Evolutionary conservation across 768 basidiomycete genomes (phyloP).

Genomic region (Kwoniella dejecticola): DNA sequence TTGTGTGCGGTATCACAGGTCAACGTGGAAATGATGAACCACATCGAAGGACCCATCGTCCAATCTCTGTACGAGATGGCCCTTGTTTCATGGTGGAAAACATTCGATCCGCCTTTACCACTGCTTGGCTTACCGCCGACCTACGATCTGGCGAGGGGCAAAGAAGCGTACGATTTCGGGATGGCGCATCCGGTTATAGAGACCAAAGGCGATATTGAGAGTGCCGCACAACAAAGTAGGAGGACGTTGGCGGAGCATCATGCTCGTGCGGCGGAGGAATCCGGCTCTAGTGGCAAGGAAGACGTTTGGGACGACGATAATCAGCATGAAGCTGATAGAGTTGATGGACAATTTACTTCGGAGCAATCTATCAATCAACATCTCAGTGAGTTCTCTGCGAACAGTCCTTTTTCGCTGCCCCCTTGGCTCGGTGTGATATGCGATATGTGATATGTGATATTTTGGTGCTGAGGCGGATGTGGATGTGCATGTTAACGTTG

Average conservation of each 20-base stretch:
- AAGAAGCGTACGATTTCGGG: constrained; percentile 23
- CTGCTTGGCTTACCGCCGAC: constrained; percentile 20
- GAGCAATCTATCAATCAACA: constrained; percentile 23
- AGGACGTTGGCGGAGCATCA: constrained; percentile 34
- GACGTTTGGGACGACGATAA: constrained; percentile 28
- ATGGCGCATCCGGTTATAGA: constrained; percentile 24
- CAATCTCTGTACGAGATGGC: constrained; percentile 68
- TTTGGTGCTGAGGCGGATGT: too few species aligned
- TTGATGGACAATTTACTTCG: constrained; percentile 57
- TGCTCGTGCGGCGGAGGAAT: constrained; percentile 12
- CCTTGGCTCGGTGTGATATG: too few species aligned
- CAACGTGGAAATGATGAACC: constrained; percentile 62
- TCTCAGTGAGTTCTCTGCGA: constrained; percentile 33
- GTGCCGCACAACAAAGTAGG: constrained; percentile 13
- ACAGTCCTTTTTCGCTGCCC: too few species aligned
- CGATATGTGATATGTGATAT: too few species aligned
- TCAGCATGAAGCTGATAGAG: constrained; percentile 28
- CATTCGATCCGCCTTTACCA: constrained; percentile 30
- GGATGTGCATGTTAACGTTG: too few species aligned
- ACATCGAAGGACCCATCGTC: constrained; percentile 69
- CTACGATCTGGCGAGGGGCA: constrained; percentile 2
- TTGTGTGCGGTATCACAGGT: constrained; percentile 11
- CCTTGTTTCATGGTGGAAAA: constrained; percentile 62
- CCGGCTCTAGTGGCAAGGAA: constrained; percentile 9
- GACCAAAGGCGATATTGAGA: constrained; percentile 27